Conservation (phyloP, 2,329 filamentous ascomycete genomes). For the Leptographium lundbergii region DNA sequence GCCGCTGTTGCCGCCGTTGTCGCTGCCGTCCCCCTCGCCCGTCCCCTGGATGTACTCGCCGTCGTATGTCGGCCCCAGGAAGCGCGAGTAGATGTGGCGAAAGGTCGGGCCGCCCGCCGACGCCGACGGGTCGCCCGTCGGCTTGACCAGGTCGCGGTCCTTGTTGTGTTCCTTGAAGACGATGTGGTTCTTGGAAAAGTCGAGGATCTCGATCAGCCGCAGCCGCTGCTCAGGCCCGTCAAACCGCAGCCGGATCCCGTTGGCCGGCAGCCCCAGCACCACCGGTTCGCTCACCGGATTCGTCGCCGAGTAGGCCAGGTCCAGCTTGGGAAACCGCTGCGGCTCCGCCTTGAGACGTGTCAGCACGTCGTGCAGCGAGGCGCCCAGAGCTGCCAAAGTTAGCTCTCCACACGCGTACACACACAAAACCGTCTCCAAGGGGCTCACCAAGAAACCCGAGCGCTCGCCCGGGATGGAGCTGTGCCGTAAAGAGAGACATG, state of each 20-base stretch:
- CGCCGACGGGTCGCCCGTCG: conserved; percentile 18
- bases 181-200: conserved; percentile 77
- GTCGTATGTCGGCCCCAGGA: conserved; percentile 88
- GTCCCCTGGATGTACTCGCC: conserved; percentile 71
- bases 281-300: conserved; percentile 65
- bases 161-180: conserved; percentile 59
- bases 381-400: conserved; percentile 57
- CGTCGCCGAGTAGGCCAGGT: conserved; percentile 67
- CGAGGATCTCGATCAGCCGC: conserved; percentile 77
- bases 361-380: conserved; percentile 80
- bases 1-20: conserved; percentile 24
- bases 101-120: conserved; percentile 56
- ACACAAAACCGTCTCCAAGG: too few species aligned
- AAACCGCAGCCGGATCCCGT: conserved; percentile 82
- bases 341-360: conserved; percentile 82
- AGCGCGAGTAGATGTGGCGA: conserved; percentile 77
- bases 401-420: too few species aligned
- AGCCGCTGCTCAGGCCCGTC: conserved; percentile 88
- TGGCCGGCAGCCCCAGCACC: conserved; percentile 62
- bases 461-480: conserved; percentile 53
- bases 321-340: conserved; percentile 67
- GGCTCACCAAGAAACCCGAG: conserved; percentile 44
- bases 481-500: conserved; percentile 39
- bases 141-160: conserved; percentile 64
- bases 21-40: conserved; percentile 13